Evolutionary conservation across 768 basidiomycete genomes (phyloP).

Genomic region (Tylopilus subfusipes): DNA sequence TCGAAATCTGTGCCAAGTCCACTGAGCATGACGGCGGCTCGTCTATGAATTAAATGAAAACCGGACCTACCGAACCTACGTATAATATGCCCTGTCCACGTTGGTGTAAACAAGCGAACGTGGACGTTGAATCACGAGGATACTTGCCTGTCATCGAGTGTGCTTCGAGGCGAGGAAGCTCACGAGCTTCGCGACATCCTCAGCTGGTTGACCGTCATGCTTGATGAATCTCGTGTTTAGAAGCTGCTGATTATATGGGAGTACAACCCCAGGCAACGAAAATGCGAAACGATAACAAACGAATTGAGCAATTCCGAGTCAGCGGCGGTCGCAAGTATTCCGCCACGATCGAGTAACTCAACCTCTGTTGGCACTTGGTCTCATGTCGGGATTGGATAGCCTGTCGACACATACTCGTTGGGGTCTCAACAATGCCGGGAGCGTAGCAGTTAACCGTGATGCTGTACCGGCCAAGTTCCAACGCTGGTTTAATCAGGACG

Average conservation of each 20-base stretch:
- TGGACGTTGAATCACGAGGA: not conserved
- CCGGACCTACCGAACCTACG: not conserved
- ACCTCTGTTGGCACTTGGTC: not conserved
- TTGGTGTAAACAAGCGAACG: not conserved
- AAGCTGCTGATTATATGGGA: not conserved
- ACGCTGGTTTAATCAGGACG: not conserved
- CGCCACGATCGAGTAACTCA: no score
- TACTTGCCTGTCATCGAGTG: not conserved
- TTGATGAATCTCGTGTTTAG: not conserved
- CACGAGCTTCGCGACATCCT: not conserved
- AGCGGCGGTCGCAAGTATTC: not conserved
- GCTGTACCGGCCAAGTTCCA: slow-evolving; percentile 29
- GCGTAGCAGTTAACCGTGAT: slow-evolving; percentile 41
- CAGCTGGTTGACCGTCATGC: not conserved
- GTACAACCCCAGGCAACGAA: not conserved
- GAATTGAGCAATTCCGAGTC: not conserved
- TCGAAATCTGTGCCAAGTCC: not conserved
- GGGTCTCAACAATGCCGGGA: slow-evolving; percentile 31
- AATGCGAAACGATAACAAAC: not conserved
- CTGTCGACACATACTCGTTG: slow-evolving; percentile 24
- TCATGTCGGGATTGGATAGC: not conserved
- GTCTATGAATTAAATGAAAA: not conserved
- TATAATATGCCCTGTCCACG: not conserved
- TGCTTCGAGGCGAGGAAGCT: not conserved
- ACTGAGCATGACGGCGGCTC: not conserved